Evolutionary conservation across 257 asterid genomes (phyloP).

Genomic region (Fraxinus americana): DNA sequence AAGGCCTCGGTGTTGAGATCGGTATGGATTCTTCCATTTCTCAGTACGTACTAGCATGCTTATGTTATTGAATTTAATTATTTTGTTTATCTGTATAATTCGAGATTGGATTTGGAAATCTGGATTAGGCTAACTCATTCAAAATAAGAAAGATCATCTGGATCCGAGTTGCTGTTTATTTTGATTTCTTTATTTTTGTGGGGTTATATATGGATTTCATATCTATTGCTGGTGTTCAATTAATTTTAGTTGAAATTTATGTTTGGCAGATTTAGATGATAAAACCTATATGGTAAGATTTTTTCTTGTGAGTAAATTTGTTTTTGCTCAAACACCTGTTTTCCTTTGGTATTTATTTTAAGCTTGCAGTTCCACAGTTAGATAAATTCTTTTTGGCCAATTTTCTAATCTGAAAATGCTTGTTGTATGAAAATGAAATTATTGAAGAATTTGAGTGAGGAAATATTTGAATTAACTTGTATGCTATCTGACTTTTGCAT

Average conservation of each 20-base stretch:
- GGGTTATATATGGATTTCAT: neutral
- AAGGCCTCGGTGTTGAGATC: conserved; percentile 91
- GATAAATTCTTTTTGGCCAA: conserved; percentile 8
- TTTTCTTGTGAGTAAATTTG: neutral
- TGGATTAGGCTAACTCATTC: neutral
- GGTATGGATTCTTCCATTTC: conserved; percentile 43
- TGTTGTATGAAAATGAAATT: conserved; percentile 4
- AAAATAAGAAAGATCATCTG: neutral
- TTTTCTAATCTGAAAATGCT: conserved; percentile 2
- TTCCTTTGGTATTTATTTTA: conserved; percentile 9
- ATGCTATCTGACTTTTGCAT: conserved; percentile 23
- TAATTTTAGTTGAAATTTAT: neutral
- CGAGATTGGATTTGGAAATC: conserved; percentile 7
- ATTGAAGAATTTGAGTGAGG: conserved; percentile 1
- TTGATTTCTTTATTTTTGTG: neutral
- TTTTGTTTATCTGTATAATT: neutral
- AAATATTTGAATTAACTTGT: neutral
- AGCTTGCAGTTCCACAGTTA: neutral
- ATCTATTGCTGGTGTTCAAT: neutral
- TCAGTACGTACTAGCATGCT: neutral
- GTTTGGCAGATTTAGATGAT: neutral
- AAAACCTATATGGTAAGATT: neutral
- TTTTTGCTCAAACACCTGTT: neutral
- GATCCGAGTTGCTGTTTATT: neutral
- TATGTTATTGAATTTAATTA: conserved; percentile 7